Conservation (phyloP, 2,329 filamentous ascomycete species). For the Rasamsonia emersonii region DNA sequence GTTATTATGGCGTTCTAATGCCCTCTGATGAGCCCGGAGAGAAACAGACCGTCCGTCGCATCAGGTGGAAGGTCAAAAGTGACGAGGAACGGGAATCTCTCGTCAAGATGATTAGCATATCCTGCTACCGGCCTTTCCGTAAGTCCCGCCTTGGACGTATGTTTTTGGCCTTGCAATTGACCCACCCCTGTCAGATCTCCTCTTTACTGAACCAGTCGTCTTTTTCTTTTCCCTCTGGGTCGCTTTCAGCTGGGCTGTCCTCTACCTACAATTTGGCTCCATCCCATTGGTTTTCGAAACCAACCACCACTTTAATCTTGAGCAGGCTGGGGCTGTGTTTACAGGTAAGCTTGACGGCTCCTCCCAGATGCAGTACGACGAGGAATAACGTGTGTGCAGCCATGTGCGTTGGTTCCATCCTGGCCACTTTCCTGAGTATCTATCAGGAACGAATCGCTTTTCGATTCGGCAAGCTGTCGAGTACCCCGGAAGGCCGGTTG, state of each 20-base stretch:
- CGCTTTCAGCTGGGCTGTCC: constrained; percentile 77
- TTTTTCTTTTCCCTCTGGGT: constrained; percentile 79
- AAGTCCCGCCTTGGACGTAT: constrained; percentile 21
- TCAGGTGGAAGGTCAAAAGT: constrained; percentile 71
- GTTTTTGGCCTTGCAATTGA: no score
- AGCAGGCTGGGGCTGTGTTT: constrained; percentile 65
- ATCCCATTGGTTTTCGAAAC: constrained; percentile 68
- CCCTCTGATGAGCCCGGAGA: constrained; percentile 17
- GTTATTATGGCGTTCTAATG: constrained; percentile 50
- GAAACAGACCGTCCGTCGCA: constrained; percentile 38
- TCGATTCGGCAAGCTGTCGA: constrained; percentile 37
- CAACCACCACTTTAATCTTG: constrained; percentile 58
- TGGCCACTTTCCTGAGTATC: constrained; percentile 62
- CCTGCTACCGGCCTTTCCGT: constrained; percentile 67
- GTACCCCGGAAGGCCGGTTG: constrained; percentile 64
- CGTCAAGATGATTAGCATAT: constrained; percentile 61
- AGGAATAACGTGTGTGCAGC: constrained; percentile 30
- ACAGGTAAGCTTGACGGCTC: constrained; percentile 25
- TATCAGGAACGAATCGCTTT: constrained; percentile 61
- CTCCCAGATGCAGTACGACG: neutral
- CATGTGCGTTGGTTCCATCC: constrained; percentile 57
- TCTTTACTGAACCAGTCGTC: constrained; percentile 56
- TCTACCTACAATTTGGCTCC: constrained; percentile 76
- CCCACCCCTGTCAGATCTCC: constrained; percentile 45
- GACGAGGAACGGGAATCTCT: constrained; percentile 69